Base-by-base conservation (phyloP, 345 rosid genomes). In the Tarenaya hassleriana region DNA sequence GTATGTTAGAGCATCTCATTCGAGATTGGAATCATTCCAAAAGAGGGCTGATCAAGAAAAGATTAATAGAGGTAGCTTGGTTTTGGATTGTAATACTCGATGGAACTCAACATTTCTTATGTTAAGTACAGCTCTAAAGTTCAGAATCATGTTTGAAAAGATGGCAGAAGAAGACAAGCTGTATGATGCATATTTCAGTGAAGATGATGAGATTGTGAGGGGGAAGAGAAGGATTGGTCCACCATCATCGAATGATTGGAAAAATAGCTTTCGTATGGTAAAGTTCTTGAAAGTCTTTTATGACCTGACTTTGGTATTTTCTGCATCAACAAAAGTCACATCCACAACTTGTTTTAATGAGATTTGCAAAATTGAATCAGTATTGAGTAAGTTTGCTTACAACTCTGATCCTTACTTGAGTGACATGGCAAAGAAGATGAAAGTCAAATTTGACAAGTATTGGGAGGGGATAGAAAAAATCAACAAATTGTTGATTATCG, bases 121-220 rank as follows among this genome's bases (percentile, higher is more conserved):
- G n/a, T n/a, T n/a, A n/a, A n/a, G n/a, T n/a, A 40, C 54, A 49
- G 15, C 54, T 16, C 55, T 50, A 10, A 47, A 13, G 32, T 27
- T 47, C 24, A 50, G 32, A 8, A 33, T 42, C 7, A 18, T 17
- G 2, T 50, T 50, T 50, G 16, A 34, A 12, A 50, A 17, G 7
- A 11, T 50, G 42, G 42, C 33, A 0, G 37, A 51, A 18, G 33
- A 51, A 8, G 43, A 51, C 14, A 35, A 7, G 7, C 56, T 33
- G 1, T 51, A 51, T n/a, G n/a, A n/a, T n/a, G n/a, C n/a, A n/a
- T n/a, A n/a, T n/a, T n/a, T n/a, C n/a, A n/a, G n/a, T n/a, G n/a
- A n/a, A n/a, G n/a, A n/a, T n/a, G n/a, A n/a, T n/a, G n/a, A n/a
- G n/a, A n/a, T n/a, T n/a, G n/a, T n/a, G n/a, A n/a, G n/a, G n/a